A percentile compares a stretch with the other conserved stretches of the same genome.
Evolutionary conservation across 257 asterid species (phyloP).

Genomic region (Cynanchum wilfordii): DNA sequence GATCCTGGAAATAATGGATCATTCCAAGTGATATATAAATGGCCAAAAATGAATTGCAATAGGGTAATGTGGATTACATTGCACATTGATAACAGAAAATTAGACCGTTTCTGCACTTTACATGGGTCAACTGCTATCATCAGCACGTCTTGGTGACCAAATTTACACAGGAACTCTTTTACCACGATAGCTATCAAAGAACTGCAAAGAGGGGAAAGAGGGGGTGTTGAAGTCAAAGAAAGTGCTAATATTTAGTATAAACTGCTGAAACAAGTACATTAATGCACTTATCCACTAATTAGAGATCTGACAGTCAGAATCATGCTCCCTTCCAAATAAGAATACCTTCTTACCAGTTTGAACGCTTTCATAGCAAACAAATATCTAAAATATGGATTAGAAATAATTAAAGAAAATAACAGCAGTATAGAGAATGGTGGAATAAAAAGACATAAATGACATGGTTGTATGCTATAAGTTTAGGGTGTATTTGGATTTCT

Average conservation of each 20-base stretch:
- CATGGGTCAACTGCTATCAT: neutral
- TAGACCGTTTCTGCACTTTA: neutral
- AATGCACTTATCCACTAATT: no score
- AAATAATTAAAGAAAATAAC: neutral
- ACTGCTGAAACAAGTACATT: neutral
- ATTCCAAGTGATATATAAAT: neutral
- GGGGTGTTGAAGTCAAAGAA: neutral
- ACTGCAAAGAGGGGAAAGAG: conserved; percentile 39
- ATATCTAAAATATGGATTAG: neutral
- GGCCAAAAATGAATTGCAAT: conserved; percentile 6
- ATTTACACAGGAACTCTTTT: conserved; percentile 68
- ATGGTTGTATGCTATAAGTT: neutral
- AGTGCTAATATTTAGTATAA: neutral
- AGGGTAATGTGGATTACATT: neutral
- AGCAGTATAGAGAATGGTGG: neutral
- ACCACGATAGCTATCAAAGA: conserved; percentile 72
- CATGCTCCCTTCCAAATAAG: neutral
- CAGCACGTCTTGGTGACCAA: neutral
- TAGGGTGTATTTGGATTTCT: no score
- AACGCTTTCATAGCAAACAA: neutral
- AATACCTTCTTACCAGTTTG: neutral
- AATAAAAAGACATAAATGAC: neutral
- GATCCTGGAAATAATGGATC: neutral
- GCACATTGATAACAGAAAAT: neutral
- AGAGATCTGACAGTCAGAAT: neutral